These are phyloP conservation scores for Drechslerella dactyloides DNA, from an alignment of 2,329 filamentous ascomycete genomes.

Conservation along the genomic window DNA sequence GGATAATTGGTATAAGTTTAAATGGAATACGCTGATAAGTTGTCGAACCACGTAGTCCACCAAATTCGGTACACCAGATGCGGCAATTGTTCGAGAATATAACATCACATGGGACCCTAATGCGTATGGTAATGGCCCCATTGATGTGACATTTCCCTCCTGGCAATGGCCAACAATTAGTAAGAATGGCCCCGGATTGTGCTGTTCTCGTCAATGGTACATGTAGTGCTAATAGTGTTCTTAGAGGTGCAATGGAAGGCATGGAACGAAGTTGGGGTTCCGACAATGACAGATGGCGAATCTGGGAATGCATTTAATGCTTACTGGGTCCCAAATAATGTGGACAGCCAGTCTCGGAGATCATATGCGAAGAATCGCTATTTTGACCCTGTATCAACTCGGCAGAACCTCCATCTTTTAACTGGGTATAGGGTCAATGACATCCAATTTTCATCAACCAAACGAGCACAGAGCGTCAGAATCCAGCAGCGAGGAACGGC, in stretches of 20 bases:
- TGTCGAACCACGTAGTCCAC: conserved; percentile 54
- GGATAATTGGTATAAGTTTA: no score
- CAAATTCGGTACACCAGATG: conserved; percentile 56
- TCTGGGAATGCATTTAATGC: conserved; percentile 53
- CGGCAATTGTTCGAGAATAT: conserved; percentile 54
- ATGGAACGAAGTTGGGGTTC: conserved; percentile 39
- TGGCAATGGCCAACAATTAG: conserved; percentile 54
- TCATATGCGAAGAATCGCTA: conserved; percentile 56
- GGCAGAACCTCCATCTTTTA: conserved; percentile 55
- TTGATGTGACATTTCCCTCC: conserved; percentile 57
- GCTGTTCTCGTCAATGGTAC: background rate
- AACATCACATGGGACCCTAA: conserved; percentile 57
- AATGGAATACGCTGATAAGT: no score
- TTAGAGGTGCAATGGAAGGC: conserved; percentile 43
- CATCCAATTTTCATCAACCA: conserved; percentile 44
- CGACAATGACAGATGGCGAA: conserved; percentile 37
- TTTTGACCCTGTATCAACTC: conserved; percentile 54
- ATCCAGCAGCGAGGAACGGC: conserved; percentile 43
- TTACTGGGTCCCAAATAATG: conserved; percentile 57
- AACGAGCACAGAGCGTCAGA: conserved; percentile 29
- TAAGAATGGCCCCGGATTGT: conserved; percentile 4
- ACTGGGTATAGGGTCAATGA: conserved; percentile 56
- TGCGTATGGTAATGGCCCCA: conserved; percentile 56
- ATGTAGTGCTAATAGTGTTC: background rate
- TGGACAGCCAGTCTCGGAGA: conserved; percentile 55